phyloP scores from a whole-genome alignment of 164 flowering plant species.

The Platanus orientalis region DNA sequence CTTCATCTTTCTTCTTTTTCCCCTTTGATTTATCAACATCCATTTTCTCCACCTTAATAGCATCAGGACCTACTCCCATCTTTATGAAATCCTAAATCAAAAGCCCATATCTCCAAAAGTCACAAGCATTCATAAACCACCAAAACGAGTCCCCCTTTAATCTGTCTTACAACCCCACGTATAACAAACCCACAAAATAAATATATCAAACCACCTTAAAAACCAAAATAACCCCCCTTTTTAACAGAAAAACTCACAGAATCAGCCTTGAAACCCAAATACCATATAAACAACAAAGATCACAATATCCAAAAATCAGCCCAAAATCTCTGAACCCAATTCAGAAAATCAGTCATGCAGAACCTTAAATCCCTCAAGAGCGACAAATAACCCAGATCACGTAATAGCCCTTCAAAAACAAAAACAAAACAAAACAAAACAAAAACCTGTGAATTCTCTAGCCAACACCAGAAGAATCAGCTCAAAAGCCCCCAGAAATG shows the following conservation, averaged over 20 bases:
- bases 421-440: neutral
- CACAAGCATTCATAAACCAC: slow-evolving; percentile 11
- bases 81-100: slow-evolving; percentile 24
- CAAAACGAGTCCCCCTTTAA: neutral
- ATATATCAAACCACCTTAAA: slow-evolving; percentile 1
- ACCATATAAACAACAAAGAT: slow-evolving; percentile 8
- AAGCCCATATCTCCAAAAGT: slow-evolving; percentile 24
- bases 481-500: neutral
- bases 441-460: neutral
- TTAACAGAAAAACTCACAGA: neutral
- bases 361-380: neutral
- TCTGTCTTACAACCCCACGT: neutral
- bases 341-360: slow-evolving; percentile 2
- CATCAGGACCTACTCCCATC: slow-evolving; percentile 51
- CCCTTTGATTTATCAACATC: slow-evolving; percentile 43
- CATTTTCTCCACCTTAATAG: slow-evolving; percentile 45
- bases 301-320: slow-evolving; percentile 4
- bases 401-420: neutral
- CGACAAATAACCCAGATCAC: slow-evolving; percentile 7
- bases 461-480: neutral
- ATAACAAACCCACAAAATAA: slow-evolving; percentile 2
- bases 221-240: neutral
- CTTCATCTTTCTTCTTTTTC: slow-evolving; percentile 33
- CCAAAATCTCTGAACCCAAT: neutral
- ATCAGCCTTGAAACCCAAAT: neutral